Percentiles rank a stretch among this genome's conserved stretches.
These are phyloP conservation scores for Berberis thunbergii DNA, from an alignment of 164 flowering plant species.

Conservation along the genomic window DNA sequence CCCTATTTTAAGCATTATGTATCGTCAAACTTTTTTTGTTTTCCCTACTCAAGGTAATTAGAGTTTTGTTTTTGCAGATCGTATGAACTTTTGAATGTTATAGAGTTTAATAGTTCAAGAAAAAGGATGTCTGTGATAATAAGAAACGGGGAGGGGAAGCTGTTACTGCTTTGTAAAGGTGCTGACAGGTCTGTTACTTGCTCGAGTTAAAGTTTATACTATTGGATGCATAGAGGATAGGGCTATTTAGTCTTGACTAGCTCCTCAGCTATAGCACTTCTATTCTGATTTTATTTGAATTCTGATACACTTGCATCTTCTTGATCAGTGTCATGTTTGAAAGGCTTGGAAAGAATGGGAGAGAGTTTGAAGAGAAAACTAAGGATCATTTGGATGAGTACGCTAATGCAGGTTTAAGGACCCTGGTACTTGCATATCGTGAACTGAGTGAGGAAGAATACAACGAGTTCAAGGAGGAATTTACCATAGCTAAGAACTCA, in stretches of 20 bases:
- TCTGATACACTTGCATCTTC: constrained; percentile 1
- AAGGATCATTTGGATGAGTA: constrained; percentile 65
- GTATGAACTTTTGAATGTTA: background rate
- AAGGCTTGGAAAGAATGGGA: constrained; percentile 61
- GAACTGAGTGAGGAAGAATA: constrained; percentile 71
- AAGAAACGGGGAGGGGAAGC: background rate
- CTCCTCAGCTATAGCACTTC: background rate
- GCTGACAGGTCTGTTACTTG: constrained; percentile 29
- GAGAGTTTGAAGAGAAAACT: constrained; percentile 62
- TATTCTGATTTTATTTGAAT: background rate
- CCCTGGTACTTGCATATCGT: constrained; percentile 84
- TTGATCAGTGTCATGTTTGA: constrained; percentile 86
- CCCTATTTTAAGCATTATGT: background rate
- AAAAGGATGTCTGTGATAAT: background rate
- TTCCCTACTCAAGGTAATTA: background rate
- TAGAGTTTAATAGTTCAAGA: background rate
- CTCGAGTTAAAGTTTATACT: background rate
- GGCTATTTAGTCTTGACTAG: background rate
- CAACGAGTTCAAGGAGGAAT: constrained; percentile 39
- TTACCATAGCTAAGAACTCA: constrained; percentile 64
- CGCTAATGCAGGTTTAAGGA: constrained; percentile 94
- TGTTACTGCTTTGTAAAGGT: background rate
- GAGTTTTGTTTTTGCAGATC: background rate
- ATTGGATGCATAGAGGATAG: background rate
- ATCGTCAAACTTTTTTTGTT: background rate